These are phyloP conservation scores for Cystobasidium pallidum DNA, from an alignment of 1,284 basidiomycete genomes.

Conservation along the genomic window DNA sequence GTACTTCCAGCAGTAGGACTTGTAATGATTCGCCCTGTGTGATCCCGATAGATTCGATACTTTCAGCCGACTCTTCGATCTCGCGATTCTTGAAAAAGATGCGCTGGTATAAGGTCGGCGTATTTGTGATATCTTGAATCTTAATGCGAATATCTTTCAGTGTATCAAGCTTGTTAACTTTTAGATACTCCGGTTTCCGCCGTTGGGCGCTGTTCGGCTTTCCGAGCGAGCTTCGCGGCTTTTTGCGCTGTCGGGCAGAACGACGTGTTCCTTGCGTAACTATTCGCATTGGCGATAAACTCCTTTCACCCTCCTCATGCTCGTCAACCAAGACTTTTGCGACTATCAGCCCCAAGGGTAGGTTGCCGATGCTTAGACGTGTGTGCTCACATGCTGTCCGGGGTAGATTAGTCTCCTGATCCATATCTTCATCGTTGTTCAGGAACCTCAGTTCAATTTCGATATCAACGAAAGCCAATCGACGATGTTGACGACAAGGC, in stretches of 20 bases:
- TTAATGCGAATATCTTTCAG: conserved; percentile 74
- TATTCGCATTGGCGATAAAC: background rate
- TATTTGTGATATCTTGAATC: conserved; percentile 66
- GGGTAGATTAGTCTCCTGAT: conserved; percentile 43
- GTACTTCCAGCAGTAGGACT: conserved; percentile 64
- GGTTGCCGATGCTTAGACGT: background rate
- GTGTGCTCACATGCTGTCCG: background rate
- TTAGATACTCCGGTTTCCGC: conserved; percentile 24
- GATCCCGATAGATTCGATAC: conserved; percentile 66
- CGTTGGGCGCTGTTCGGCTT: background rate
- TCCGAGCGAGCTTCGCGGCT: conserved; percentile 8
- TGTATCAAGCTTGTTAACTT: conserved; percentile 66
- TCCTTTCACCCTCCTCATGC: background rate
- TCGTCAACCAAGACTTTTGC: background rate
- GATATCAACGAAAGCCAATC: conserved; percentile 13
- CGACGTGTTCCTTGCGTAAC: conserved; percentile 17
- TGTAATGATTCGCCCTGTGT: conserved; percentile 69
- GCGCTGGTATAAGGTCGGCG: conserved; percentile 73
- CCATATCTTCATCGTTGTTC: conserved; percentile 32
- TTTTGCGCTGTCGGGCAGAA: conserved; percentile 13
- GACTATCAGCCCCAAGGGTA: background rate
- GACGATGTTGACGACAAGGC: background rate
- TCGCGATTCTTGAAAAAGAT: conserved; percentile 68
- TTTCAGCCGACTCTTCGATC: conserved; percentile 67
- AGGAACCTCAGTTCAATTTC: conserved; percentile 18